Evolutionary conservation across 139 green algal genomes (phyloP).

Genomic region (Dunaliella primolecta): DNA sequence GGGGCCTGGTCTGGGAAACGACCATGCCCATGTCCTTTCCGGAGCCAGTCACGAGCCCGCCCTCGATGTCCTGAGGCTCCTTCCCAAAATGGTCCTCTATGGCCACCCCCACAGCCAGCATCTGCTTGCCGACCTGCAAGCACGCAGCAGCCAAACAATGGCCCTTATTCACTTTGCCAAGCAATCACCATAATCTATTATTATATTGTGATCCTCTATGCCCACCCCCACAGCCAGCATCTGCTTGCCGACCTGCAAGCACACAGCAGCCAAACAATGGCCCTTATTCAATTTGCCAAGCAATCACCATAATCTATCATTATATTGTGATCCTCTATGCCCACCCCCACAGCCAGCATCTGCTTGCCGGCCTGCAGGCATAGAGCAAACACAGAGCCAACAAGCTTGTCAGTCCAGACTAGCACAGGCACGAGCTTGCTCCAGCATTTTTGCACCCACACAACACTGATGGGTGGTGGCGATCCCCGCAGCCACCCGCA

Average conservation of each 20-base stretch:
- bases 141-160: neutral
- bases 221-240: neutral
- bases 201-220: constrained; percentile 5
- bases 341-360: neutral
- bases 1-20: constrained; percentile 90
- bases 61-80: constrained; percentile 75
- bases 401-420: too few species aligned
- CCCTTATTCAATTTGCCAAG: too few species aligned
- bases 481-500: too few species aligned
- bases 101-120: neutral
- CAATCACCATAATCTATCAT: too few species aligned
- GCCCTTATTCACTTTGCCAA: too few species aligned
- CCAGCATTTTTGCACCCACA: too few species aligned
- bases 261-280: neutral
- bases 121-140: neutral
- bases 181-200: too few species aligned
- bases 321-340: constrained; percentile 5
- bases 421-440: too few species aligned
- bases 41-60: constrained; percentile 63
- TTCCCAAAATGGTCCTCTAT: constrained; percentile 3
- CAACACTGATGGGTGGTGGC: too few species aligned
- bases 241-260: neutral
- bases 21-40: constrained; percentile 51
- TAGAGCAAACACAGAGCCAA: too few species aligned
- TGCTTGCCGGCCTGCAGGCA: neutral